Evolutionary conservation across 2,329 filamentous ascomycete genomes (phyloP).

Genomic region (Sclerotinia subarctica): DNA sequence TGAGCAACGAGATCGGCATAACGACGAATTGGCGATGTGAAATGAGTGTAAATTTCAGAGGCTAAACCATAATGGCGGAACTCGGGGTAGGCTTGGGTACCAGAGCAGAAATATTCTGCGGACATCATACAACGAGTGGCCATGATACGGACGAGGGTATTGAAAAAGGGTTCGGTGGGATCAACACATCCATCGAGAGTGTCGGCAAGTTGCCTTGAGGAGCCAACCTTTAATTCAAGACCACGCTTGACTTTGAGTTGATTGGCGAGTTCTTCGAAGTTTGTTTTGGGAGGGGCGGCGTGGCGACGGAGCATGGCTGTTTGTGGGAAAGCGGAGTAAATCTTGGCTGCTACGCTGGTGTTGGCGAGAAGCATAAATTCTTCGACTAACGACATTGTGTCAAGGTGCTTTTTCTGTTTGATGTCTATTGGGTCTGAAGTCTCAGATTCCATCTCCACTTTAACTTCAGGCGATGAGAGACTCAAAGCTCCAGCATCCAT

Average conservation of each 20-base stretch:
- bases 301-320: constrained; percentile 92
- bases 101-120: constrained; percentile 96
- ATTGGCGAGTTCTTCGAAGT: constrained; percentile 90
- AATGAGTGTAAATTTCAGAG: constrained; percentile 96
- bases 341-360: constrained; percentile 85
- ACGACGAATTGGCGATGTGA: constrained; percentile 93
- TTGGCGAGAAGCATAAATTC: constrained; percentile 99
- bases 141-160: constrained; percentile 95
- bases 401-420: constrained; percentile 89
- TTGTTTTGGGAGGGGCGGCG: constrained; percentile 86
- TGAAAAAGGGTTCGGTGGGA: constrained; percentile 85
- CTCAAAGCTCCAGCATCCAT: constrained; percentile 95
- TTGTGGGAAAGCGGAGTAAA: constrained; percentile 89
- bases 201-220: constrained; percentile 88
- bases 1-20: constrained; percentile 97
- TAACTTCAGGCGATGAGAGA: constrained; percentile 95
- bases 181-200: constrained; percentile 85
- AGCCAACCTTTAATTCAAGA: constrained; percentile 77
- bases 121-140: constrained; percentile 99
- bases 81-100: constrained; percentile 87
- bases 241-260: constrained; percentile 86
- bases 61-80: constrained; percentile 97
- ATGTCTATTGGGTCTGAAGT: constrained; percentile 95
- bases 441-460: constrained; percentile 91
- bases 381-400: constrained; percentile 96